Base-by-base conservation (phyloP, 371 early-diverging fungal genomes). In the Mucor racemosus region DNA sequence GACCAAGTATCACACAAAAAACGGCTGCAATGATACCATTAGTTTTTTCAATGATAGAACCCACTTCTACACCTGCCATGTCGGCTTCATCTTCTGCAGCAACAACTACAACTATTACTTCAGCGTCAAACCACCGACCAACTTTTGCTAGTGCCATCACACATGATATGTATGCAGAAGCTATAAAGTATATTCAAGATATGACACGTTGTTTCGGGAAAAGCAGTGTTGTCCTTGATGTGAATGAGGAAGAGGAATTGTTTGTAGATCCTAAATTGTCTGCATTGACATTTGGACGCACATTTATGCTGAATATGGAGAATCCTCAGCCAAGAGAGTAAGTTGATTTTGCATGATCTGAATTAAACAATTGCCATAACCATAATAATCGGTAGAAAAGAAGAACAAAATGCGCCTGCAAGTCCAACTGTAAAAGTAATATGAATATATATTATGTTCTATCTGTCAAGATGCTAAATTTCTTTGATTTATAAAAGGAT, bases 141-240 rank as follows among this genome's bases (percentile, higher is more conserved):
- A 64, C 65, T 1, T 72, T 77, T 63, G 61, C 71, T 0, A 72
- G 58, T 33, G 54, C 77, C 4, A 69, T 76, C 9, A 68, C 50
- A n/a, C 71, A 76, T 38, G 75, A 82, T n/a, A 76, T 77, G 71
- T 82, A 79, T 60, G 50, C 77, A 1, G 75, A 82, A 40, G 73
- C 76, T 1, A 79, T 82, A 36, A 58, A 65, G 8, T 69, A 56
- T 14, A 69, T 79, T 13, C 69, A 69, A 44, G 73, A 74, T 11
- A 71, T 79, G 56, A 65, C 69, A 6, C 46, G 41, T 9, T 72
- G 74, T 39, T 55, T 82, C 6, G 77, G 82, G 10, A 66, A 71
- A 33, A 75, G 68, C 55, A 77, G 69, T 58, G 71, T 77, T 9
- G 56, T 68, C 0, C 48, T 81, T 15, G 76, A 81, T 68, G 48